phyloP scores from a whole-genome alignment of 2,329 filamentous ascomycete species.

The Diaporthe vexans region DNA sequence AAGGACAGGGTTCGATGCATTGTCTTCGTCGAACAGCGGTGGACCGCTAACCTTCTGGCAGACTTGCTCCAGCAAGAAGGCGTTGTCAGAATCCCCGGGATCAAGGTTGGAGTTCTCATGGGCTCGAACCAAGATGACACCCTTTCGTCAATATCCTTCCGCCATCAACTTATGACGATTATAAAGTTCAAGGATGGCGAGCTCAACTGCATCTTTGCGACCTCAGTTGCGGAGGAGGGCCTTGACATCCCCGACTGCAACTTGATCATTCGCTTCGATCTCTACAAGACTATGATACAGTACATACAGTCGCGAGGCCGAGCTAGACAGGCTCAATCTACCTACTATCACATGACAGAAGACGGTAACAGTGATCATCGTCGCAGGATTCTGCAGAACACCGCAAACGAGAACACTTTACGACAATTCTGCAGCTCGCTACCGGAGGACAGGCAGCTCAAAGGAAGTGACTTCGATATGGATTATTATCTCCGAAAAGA shows the following conservation, averaged over 20 bases:
- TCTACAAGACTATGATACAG: conserved; percentile 91
- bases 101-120: conserved; percentile 76
- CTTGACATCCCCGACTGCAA: conserved; percentile 79
- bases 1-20: conserved; percentile 77
- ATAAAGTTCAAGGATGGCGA: conserved; percentile 72
- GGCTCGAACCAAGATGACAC: conserved; percentile 57
- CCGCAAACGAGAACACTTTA: conserved; percentile 73
- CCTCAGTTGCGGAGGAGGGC: conserved; percentile 77
- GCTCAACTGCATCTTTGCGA: conserved; percentile 76
- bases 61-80: conserved; percentile 72
- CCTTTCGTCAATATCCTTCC: conserved; percentile 76
- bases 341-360: conserved; percentile 89
- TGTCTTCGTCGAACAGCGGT: conserved; percentile 85
- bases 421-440: conserved; percentile 82
- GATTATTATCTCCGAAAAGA: conserved; percentile 69
- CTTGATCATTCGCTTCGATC: conserved; percentile 81
- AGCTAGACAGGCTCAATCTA: conserved; percentile 82
- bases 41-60: conserved; percentile 80
- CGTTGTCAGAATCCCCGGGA: conserved; percentile 67
- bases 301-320: conserved; percentile 95
- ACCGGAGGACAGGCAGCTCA: conserved; percentile 79
- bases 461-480: conserved; percentile 69
- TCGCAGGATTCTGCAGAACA: conserved; percentile 70
- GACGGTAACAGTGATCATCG: conserved; percentile 73
- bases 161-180: conserved; percentile 81